Conservation (phyloP, 1,284 basidiomycete genomes). For the Ceratobasidium sp. region DNA sequence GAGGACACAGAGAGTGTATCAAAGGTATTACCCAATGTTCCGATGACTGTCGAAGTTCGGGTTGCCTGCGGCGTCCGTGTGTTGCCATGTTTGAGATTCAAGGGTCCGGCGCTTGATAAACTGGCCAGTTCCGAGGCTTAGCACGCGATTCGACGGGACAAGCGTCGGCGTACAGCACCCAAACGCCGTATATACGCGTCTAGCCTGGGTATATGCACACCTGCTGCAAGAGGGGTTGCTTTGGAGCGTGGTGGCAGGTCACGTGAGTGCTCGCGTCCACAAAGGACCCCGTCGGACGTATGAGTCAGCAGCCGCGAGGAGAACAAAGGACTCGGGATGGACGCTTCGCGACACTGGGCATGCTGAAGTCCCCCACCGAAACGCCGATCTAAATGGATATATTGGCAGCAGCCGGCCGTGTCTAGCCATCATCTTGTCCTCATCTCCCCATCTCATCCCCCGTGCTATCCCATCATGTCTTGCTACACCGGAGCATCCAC, state of each 20-base stretch:
- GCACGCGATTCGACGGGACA: too few species aligned
- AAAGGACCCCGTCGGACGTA: conserved; percentile 5
- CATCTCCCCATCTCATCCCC: conserved; percentile 28
- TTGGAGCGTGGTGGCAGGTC: neutral
- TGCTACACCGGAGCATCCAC: conserved; percentile 19
- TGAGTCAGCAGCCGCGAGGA: neutral
- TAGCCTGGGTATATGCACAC: neutral
- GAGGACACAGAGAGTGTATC: conserved; percentile 18
- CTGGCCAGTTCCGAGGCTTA: neutral
- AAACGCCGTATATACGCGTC: too few species aligned
- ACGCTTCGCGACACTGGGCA: neutral
- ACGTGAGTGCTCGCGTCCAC: conserved; percentile 14
- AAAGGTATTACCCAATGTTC: conserved; percentile 16
- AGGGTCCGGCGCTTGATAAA: conserved; percentile 7
- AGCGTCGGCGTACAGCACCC: too few species aligned
- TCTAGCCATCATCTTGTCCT: conserved; percentile 22
- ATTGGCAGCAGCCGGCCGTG: conserved; percentile 4
- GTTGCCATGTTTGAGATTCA: conserved; percentile 11
- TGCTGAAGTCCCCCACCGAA: conserved; percentile 1
- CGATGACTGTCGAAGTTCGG: conserved; percentile 26
- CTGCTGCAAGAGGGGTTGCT: neutral
- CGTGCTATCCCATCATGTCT: conserved; percentile 12
- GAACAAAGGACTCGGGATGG: neutral
- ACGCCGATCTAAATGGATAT: neutral
- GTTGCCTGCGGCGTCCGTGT: neutral